Percentiles rank a stretch among this genome's conserved stretches.
Conservation (phyloP, 495 filamentous ascomycete genomes). For the Penicillium manginii region DNA sequence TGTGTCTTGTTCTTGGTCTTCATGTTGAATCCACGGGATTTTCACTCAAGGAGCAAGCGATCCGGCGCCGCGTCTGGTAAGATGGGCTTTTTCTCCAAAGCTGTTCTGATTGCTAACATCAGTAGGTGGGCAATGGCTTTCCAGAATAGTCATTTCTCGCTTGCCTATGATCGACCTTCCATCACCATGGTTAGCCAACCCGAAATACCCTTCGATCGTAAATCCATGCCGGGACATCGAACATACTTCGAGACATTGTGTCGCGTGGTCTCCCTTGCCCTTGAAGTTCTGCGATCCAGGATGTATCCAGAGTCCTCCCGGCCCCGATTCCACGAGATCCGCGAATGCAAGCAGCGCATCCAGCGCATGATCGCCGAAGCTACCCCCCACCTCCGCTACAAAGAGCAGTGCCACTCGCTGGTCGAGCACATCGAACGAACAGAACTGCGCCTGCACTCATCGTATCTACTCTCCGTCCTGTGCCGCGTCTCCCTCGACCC, state of each 20-base stretch:
- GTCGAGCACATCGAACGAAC: conserved; percentile 60
- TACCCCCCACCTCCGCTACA: conserved; percentile 55
- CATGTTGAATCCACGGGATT: conserved; percentile 56
- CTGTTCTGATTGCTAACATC: conserved; percentile 13
- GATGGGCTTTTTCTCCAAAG: conserved; percentile 4
- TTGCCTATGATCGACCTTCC: conserved; percentile 63
- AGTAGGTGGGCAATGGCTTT: conserved; percentile 61
- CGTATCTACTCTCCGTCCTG: conserved; percentile 61
- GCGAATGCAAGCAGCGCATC: conserved; percentile 54
- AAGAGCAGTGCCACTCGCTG: conserved; percentile 47
- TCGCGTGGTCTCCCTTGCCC: conserved; percentile 53
- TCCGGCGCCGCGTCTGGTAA: conserved; percentile 48
- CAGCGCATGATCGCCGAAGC: conserved; percentile 54
- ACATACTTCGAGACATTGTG: conserved; percentile 61
- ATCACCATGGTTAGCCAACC: conserved; percentile 57
- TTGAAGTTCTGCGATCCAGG: conserved; percentile 59
- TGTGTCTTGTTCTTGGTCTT: conserved; percentile 62
- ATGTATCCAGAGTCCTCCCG: conserved; percentile 45
- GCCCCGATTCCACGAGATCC: conserved; percentile 49
- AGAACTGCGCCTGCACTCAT: conserved; percentile 59
- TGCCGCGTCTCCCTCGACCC: conserved; percentile 60
- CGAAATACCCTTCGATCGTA: conserved; percentile 51
- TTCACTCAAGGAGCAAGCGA: conserved; percentile 36
- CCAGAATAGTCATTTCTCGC: conserved; percentile 63
- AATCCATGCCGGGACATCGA: conserved; percentile 52